These are phyloP conservation scores for Gautieria morchelliformis DNA, from an alignment of 768 basidiomycete species.

Conservation along the genomic window DNA sequence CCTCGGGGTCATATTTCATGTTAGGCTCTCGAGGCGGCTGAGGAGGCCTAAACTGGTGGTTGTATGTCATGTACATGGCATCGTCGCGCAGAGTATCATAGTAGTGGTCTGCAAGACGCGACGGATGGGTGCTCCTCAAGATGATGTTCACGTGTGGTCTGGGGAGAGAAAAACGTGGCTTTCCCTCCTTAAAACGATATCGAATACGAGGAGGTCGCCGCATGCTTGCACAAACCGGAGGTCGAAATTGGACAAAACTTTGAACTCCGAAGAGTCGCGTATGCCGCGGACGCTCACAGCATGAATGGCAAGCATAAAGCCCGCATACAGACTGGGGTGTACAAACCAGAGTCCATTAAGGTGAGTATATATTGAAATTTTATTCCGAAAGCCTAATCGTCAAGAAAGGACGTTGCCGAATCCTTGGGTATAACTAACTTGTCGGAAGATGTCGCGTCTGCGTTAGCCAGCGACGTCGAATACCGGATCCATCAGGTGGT, in stretches of 20 bases:
- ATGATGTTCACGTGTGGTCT: constrained; percentile 57
- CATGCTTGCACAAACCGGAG: neutral
- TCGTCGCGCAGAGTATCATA: constrained; percentile 72
- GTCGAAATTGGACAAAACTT: neutral
- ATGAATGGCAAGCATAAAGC: constrained; percentile 37
- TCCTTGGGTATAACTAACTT: constrained; percentile 68
- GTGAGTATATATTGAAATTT: constrained; percentile 19
- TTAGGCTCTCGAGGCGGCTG: constrained; percentile 49
- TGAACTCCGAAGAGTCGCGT: neutral
- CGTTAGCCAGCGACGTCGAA: constrained; percentile 92
- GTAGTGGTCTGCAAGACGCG: constrained; percentile 79
- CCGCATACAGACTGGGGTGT: constrained; percentile 44
- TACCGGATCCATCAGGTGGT: constrained; percentile 93
- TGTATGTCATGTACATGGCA: constrained; percentile 91
- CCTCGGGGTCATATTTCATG: constrained; percentile 60
- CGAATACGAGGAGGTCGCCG: constrained; percentile 3
- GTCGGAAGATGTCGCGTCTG: constrained; percentile 68
- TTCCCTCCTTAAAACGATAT: neutral
- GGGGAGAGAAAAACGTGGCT: constrained; percentile 41
- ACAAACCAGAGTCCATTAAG: constrained; percentile 55
- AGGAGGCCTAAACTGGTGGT: constrained; percentile 53
- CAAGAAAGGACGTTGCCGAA: constrained; percentile 78
- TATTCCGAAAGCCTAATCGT: constrained; percentile 1
- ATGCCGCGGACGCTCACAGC: neutral
- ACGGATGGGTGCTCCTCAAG: constrained; percentile 60